Evolutionary conservation across 2,329 filamentous ascomycete genomes (phyloP).

Genomic region (Meredithiella fracta): DNA sequence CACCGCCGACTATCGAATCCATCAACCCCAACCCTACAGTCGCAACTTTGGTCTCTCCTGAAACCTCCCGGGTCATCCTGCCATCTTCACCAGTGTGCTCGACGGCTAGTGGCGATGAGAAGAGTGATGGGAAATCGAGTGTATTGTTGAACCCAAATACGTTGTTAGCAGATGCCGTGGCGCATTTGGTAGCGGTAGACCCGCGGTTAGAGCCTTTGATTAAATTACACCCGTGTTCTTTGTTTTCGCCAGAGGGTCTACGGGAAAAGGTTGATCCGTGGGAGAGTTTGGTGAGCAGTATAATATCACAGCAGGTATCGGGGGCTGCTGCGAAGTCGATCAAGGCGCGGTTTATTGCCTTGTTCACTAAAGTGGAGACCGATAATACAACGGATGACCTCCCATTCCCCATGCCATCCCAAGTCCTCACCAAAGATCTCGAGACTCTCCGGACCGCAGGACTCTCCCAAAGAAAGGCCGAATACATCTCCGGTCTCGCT

Average conservation of each 20-base stretch:
- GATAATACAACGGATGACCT: constrained; percentile 18
- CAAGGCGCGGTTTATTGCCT: constrained; percentile 61
- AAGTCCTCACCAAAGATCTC: constrained; percentile 49
- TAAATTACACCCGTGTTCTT: constrained; percentile 54
- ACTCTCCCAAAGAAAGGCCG: constrained; percentile 84
- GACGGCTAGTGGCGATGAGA: neutral
- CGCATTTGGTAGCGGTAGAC: constrained; percentile 58
- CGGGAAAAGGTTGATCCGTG: constrained; percentile 80
- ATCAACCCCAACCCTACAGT: constrained; percentile 46
- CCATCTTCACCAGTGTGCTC: constrained; percentile 17
- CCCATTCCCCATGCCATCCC: constrained; percentile 57
- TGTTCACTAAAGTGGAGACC: constrained; percentile 38
- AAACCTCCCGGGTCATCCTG: constrained; percentile 46
- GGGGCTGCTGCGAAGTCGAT: constrained; percentile 82
- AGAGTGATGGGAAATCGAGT: constrained; percentile 18
- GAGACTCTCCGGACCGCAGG: constrained; percentile 65
- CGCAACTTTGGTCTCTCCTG: constrained; percentile 53
- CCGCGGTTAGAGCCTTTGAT: constrained; percentile 55
- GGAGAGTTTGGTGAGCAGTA: constrained; percentile 62
- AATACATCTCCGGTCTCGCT: constrained; percentile 78
- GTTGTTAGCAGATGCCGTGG: constrained; percentile 58
- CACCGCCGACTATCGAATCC: constrained; percentile 26
- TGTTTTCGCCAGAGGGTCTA: constrained; percentile 72
- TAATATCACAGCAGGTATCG: constrained; percentile 93
- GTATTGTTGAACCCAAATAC: constrained; percentile 42